Base-by-base conservation (phyloP, 2,329 filamentous ascomycete species). In the Dactylellina cionopaga region DNA sequence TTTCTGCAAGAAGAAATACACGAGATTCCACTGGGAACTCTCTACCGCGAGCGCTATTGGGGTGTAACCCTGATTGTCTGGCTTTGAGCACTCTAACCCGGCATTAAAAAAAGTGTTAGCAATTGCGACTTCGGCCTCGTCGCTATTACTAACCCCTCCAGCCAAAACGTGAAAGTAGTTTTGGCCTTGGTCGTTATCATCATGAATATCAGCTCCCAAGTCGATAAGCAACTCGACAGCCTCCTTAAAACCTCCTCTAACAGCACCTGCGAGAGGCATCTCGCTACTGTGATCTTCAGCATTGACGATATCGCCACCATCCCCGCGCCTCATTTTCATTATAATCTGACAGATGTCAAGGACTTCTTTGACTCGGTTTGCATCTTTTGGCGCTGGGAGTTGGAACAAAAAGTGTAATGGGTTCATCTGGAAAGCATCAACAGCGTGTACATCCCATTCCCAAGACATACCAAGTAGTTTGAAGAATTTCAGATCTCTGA, bases 311-410 rank as follows among this genome's bases (percentile, higher is more conserved):
- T 65, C 49, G 6, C 33, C 27, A 5, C 37, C 49, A 29, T 55
- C 60, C 5, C 22, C 5, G 10, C 39, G 47, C 19, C 39, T 49
- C 62, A 66, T 66, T 17, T 66, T 66, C 19, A 66, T 19, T 11
- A 66, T 66, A 13, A 66, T 25, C n/a, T 58, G 41, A 17, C 51
- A 66, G 13, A 58, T 66, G 5, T 43, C 31, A 25, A 66, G 39
- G 9, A 51, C 27, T 11, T 66, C 62, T 24, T 58, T 19, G 10
- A 41, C 22, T 5, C 13, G 11, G 1, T 66, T 29, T 2, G 41
- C 13, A n/a, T 49, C 13, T 19, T 39, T 43, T 4, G 62, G 62
- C 13, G 31, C 9, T 9, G 6, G 13, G 19, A 17, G 6, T 2
- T 13, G 6, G 33, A 66, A 66, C 31, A 66, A n/a, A 27, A 49